A percentile compares a stretch with the other conserved stretches of the same genome.
These are phyloP conservation scores for Leucaena leucocephala DNA, from an alignment of 306 rosid genomes.

Conservation along the genomic window DNA sequence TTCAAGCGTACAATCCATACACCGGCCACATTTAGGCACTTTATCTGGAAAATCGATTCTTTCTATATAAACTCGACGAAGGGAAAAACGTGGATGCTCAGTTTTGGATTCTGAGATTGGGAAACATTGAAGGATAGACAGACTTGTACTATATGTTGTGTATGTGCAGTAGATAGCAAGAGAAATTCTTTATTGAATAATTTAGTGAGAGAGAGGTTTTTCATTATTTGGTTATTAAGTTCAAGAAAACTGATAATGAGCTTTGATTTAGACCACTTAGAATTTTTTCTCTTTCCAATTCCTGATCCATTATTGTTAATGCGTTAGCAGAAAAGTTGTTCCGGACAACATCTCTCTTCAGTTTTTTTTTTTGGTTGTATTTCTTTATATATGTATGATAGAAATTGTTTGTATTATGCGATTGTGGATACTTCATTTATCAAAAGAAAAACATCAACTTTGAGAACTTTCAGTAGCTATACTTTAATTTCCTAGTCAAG, in stretches of 20 bases:
- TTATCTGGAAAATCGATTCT: constrained; percentile 32
- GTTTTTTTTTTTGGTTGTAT: constrained; percentile 37
- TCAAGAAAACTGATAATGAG: constrained; percentile 58
- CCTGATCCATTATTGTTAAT: constrained; percentile 53
- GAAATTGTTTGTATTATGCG: constrained; percentile 61
- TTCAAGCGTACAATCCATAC: constrained; percentile 86
- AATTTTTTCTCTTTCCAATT: constrained; percentile 33
- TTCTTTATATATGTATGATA: constrained; percentile 41
- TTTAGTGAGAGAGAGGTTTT: constrained; percentile 59
- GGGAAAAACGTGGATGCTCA: constrained; percentile 28
- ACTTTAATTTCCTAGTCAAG: neutral
- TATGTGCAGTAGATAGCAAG: constrained; percentile 77
- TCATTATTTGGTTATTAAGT: constrained; percentile 63
- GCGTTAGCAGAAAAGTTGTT: constrained; percentile 48
- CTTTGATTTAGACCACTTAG: constrained; percentile 43
- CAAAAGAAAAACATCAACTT: constrained; percentile 36
- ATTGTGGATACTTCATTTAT: constrained; percentile 47
- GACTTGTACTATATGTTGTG: constrained; percentile 78
- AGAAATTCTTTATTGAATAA: constrained; percentile 86
- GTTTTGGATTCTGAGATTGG: constrained; percentile 40
- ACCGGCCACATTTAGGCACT: constrained; percentile 69
- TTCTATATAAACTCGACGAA: constrained; percentile 25
- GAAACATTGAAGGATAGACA: constrained; percentile 43
- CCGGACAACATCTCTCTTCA: constrained; percentile 8
- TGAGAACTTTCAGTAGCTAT: neutral